Base-by-base conservation (phyloP, 179 eudicot species). In the Gypsophila paniculata region DNA sequence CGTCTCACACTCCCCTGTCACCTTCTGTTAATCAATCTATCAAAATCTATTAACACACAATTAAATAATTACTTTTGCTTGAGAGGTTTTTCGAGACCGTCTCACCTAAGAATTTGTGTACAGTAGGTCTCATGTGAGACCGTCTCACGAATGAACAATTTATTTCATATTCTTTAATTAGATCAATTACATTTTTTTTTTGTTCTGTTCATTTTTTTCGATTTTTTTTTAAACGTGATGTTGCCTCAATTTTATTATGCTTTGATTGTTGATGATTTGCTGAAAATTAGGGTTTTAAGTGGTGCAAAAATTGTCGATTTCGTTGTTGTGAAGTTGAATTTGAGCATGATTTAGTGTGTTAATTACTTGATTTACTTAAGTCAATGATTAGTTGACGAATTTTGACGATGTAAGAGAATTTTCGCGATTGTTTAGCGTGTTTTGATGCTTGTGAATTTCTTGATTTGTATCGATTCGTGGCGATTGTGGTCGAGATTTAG, bases 221-320 rank as follows among this genome's bases (percentile, higher is more conserved):
- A 65, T 29, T 74, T 66, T 58, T 42, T 12, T 58, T 63, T n/a
- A n/a, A n/a, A n/a, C n/a, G 65, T 61, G 10, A 46, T 46, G 17
- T 46, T 61, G 65, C 34, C 29, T 61, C 39, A 15, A 15, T 61
- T 61, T 61, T 7, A 0, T 61, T 7, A 0, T 26, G 65, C 12
- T 29, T 61, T 61, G 7, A 9, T 26, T 61, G 14, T 29, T 9
- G 21, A 32, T 61, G 12, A 15, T 32, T 29, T 61, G 8, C 65
- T 29, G 39, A 17, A 25, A 42, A 0, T 11, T 61, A 10, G 15
- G 11, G 15, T 25, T 25, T 7, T 58, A 22, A 14, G 21, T 29
- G 17, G 21, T 29, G 65, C 29, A 61, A 4, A 4, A n/a, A 26
- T 61, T 61, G 19, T 61, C 14, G 38, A 26, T 32, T 15, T 61